Evolutionary conservation across 148 eudicot species (phyloP), one percentile per base, ranked within the genome.

Genomic region (Suaeda aralocaspica): DNA sequence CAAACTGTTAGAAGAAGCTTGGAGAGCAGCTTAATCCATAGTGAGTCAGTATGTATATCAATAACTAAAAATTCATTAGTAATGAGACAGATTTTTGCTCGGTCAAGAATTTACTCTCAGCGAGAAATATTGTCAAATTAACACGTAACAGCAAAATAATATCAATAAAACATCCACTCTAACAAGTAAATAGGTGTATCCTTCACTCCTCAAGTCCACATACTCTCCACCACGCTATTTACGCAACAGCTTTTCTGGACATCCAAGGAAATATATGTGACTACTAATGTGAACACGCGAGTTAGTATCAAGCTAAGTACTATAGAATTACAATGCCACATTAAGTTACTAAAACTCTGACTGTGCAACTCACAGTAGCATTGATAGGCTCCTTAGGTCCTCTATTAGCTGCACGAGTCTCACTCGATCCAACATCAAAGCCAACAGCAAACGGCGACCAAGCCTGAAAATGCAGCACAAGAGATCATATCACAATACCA

Each of bases 371-470:
- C 76, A 94, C 98, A 75, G 78, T 67, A 61, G 86, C 46, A 70
- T 81, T 85, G 24, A 91, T 62, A 53, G 80, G 84, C 73, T 79
- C 85, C 71, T 34, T 46, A 57, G 79, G 64, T 19, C 75, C 73
- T 58, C 68, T 80, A 49, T 42, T 66, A 31, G 74, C 72, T 45
- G 64, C 60, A 29, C 39, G 73, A 61, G 71, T 81, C 65, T 74
- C 82, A 57, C 77, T 70, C 59, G 67, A 70, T 55, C 64, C 50
- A 55, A 50, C 50, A 59, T 92, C 92, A 26, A 73, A 46, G 52
- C 81, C 84, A 74, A 84, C 53, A 73, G 73, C 55, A 79, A 94
- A 84, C 31, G 98, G 97, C 12, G 82, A 84, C 98, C 98, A 94
- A 63, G 91, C 97, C 97, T 94, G 82, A 58, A 74, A 61, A 25